Percentiles rank a stretch among this genome's conserved stretches.
Evolutionary conservation across 2,329 filamentous ascomycete genomes (phyloP).

Genomic region (Trichoderma harzianum): DNA sequence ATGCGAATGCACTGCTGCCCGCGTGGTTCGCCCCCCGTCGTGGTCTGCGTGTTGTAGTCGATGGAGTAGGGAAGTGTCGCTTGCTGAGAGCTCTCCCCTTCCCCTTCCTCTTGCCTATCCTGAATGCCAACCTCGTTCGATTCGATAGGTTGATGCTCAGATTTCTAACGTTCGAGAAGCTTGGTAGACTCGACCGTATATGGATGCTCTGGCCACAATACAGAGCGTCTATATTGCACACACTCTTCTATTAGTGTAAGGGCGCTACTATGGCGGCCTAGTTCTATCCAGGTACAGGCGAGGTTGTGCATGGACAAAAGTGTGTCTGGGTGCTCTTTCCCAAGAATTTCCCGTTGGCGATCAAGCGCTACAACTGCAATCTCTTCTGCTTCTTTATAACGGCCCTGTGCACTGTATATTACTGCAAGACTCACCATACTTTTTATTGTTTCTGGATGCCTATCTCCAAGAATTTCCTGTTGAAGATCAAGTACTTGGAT

Average conservation of each 20-base stretch:
- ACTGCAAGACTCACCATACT: neutral
- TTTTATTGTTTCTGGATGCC: neutral
- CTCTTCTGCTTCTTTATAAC: neutral
- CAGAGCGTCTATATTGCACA: neutral
- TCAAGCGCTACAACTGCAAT: neutral
- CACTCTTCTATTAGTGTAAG: neutral
- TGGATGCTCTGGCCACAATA: neutral
- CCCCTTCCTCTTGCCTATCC: conserved; percentile 72
- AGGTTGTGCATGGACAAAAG: too few species aligned
- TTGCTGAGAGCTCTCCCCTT: too few species aligned
- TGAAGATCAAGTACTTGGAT: neutral
- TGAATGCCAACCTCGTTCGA: conserved; percentile 35
- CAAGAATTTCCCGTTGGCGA: neutral
- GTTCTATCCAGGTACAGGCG: neutral
- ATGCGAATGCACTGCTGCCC: too few species aligned
- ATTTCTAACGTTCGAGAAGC: neutral
- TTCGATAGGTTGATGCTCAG: too few species aligned
- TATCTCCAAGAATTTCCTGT: neutral
- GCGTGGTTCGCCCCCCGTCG: too few species aligned
- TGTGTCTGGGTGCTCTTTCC: conserved; percentile 4
- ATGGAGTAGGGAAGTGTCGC: neutral
- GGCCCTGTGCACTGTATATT: neutral
- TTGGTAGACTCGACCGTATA: rapidly evolving
- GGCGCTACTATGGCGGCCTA: neutral
- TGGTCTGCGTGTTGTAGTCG: too few species aligned